Conservation (phyloP, 1,139 yeast genomes). For the Candida frijolesensis region DNA sequence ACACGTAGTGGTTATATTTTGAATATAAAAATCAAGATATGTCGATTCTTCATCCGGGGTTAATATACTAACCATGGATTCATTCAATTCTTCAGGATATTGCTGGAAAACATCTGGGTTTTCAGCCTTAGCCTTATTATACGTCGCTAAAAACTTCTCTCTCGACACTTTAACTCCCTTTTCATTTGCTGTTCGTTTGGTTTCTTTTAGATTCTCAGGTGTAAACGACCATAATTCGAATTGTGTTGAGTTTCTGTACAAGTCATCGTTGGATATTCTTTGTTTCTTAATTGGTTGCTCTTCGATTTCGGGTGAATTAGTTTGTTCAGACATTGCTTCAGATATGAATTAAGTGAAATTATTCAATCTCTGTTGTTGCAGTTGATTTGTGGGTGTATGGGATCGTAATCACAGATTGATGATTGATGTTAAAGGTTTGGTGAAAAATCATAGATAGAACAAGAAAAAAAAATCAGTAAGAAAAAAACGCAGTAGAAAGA, state of each 20-base stretch:
- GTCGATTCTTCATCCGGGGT: constrained; percentile 69
- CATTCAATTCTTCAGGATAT: constrained; percentile 30
- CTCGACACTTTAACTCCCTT: constrained; percentile 50
- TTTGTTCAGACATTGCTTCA: background rate
- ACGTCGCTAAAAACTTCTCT: constrained; percentile 33
- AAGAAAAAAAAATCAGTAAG: background rate
- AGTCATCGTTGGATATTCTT: constrained; percentile 69
- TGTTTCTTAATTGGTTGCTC: constrained; percentile 12
- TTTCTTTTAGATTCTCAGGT: constrained; percentile 48
- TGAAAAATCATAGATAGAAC: background rate
- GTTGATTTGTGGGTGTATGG: too few species aligned
- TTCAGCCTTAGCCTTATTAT: constrained; percentile 30
- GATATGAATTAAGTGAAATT: too few species aligned
- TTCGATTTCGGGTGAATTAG: background rate
- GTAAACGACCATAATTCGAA: constrained; percentile 85
- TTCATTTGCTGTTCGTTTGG: constrained; percentile 51
- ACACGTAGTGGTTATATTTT: constrained; percentile 62
- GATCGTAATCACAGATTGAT: background rate
- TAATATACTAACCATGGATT: constrained; percentile 41
- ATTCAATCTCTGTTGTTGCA: too few species aligned
- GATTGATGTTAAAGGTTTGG: background rate
- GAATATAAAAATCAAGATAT: constrained; percentile 69
- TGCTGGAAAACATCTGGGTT: constrained; percentile 30
- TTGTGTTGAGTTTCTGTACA: constrained; percentile 86
- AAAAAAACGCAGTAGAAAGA: background rate